Evolutionary conservation across 495 filamentous ascomycete species (phyloP), one percentile per base, ranked within the genome.

Genomic region (Melanomma pulvis-pyrius): DNA sequence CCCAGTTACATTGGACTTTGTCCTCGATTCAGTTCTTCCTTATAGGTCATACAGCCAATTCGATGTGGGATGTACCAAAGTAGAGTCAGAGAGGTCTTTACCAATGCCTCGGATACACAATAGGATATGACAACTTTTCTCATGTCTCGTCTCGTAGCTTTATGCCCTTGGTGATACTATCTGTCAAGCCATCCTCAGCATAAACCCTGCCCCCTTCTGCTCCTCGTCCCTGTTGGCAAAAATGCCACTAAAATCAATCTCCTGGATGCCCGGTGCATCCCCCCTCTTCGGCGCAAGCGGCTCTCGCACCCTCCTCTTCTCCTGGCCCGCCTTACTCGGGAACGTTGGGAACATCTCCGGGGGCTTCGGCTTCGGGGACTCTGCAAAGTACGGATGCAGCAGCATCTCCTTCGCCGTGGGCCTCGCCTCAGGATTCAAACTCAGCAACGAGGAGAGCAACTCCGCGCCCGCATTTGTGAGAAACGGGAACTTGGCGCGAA

Each of bases 301-400:
- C 61, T 83, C 87, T 28, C 86, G 76, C 30, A 84, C 79, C 63
- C 91, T 80, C 70, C 92, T 76, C 73, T 88, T 90, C 82, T 98
- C 94, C 82, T 93, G 90, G 0, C 92, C 92, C 0, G 93, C 94
- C 77, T 97, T 97, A 53, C 88, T 92, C 1, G 94, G 94, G 73
- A 97, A 98, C 2, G 78, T 79, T 1, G 79, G 79, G 57, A 80
- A 79, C 74, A 80, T 90, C 68, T 87, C 89, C 74, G 87, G 88
- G 24, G 86, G 86, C 77, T 96, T 96, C 1, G 92, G 90, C 32
- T 87, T 88, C 0, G 94, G 94, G 62, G 96, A 88, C 79, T 98
- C 94, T 21, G 78, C 81, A 77, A 98, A 98, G 74, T 94, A 98
- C 46, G 85, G 81, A 76, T 97, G 92, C 24, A 81, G 75, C 24